Base-by-base conservation (phyloP, 2,329 filamentous ascomycete species). In the Nemania sp. region DNA sequence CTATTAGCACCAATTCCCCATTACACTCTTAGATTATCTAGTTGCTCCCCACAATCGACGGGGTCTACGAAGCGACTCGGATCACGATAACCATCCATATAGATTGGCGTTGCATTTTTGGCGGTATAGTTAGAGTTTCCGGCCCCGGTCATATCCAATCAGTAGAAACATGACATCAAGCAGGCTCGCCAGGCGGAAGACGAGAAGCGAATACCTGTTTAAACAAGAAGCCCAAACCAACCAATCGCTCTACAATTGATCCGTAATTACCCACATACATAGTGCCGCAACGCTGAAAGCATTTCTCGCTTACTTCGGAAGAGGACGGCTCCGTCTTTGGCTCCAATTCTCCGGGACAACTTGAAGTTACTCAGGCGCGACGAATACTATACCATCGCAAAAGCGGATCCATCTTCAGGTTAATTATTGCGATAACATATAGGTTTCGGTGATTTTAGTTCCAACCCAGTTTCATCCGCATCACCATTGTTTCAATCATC, bases 211-310 rank as follows among this genome's bases (percentile, higher is more conserved):
- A n/a, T n/a, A n/a, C n/a, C n/a, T n/a, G n/a, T n/a, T n/a, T n/a
- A n/a, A n/a, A n/a, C n/a, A n/a, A n/a, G n/a, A n/a, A 45, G 5
- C 38, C 41, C 32, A 35, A 26, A 26, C 22, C 13, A 47, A 35
- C 29, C 11, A 29, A 26, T 20, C 24, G 5, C 13, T 53, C 55
- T 20, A 49, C 13, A 45, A 24, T 52, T n/a, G 29, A 38, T 6
- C 3, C 56, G 53, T 18, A 53, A 35, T 24, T 22, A n/a, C n/a
- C n/a, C n/a, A n/a, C n/a, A n/a, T n/a, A n/a, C n/a, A n/a, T n/a
- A 51, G n/a, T 27, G n/a, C 32, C 57, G 45, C 24, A 56, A 41
- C 11, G 13, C 22, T 35, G 29, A 41, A 60, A 32, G n/a, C 13
- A 15, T 11, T 13, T 20, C 10, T 5, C 2, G 24, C 43, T 49